phyloP scores from a whole-genome alignment of 2,329 filamentous ascomycete genomes.

The Intubia oerlemansii region DNA sequence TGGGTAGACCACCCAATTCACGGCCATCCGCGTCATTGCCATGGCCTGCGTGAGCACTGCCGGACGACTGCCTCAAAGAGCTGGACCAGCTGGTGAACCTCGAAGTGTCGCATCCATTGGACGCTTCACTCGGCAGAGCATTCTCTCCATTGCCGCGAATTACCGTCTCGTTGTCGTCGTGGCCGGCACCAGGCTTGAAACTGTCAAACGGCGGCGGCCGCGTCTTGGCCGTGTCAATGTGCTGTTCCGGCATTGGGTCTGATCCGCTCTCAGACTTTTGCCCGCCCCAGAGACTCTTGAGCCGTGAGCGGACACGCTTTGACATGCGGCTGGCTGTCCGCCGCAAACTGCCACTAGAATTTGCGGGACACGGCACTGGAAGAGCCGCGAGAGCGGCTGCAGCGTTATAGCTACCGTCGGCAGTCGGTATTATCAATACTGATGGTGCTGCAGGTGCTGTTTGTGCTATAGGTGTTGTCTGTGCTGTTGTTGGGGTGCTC shows the following conservation, averaged over 20 bases:
- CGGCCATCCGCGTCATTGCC: not conserved
- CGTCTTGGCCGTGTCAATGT: constrained; percentile 23
- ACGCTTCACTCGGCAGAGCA: not conserved
- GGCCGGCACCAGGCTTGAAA: not conserved
- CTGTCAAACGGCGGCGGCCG: constrained; percentile 2
- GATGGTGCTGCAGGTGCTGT: too few relatives aligned
- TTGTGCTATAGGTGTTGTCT: too few relatives aligned
- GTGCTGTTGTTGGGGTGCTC: too few relatives aligned
- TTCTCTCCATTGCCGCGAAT: not conserved
- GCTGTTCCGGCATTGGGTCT: constrained; percentile 19
- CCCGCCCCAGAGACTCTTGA: constrained; percentile 6
- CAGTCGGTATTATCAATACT: too few relatives aligned
- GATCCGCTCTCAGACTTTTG: constrained; percentile 4
- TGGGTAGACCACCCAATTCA: too few relatives aligned
- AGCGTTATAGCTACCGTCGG: not conserved
- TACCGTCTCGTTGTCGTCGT: constrained; percentile 1
- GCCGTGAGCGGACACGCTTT: constrained; percentile 3
- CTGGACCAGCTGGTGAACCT: constrained; percentile 9
- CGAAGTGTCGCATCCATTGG: constrained; percentile 3
- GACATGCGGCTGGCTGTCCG: constrained; percentile 7
- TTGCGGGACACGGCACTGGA: constrained; percentile 3
- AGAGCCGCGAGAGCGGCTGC: not conserved
- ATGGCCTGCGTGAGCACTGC: not conserved
- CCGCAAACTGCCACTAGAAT: constrained; percentile 4
- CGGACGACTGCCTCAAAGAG: constrained; percentile 3